Conservation (phyloP, 306 rosid species). For the Medicago ruthenica region DNA sequence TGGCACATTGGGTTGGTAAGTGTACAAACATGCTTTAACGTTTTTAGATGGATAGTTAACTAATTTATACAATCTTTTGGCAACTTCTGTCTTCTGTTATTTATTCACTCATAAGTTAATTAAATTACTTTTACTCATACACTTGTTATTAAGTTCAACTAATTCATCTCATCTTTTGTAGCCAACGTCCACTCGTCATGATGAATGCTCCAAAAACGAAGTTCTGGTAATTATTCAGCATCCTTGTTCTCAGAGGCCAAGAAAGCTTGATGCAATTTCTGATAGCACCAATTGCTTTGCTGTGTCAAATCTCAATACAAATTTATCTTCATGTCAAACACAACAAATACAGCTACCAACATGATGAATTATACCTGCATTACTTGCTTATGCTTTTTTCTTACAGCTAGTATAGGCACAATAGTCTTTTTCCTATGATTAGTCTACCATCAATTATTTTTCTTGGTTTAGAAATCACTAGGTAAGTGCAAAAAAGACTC, state of each 20-base stretch:
- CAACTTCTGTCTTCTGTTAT: neutral
- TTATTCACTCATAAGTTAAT: slow-evolving; percentile 1
- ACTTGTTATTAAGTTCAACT: slow-evolving; percentile 20
- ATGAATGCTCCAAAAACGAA: slow-evolving; percentile 58
- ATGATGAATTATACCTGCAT: slow-evolving; percentile 37
- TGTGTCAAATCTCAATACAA: slow-evolving; percentile 35
- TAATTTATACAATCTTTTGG: neutral
- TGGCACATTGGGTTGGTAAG: slow-evolving; percentile 98
- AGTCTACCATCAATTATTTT: slow-evolving; percentile 6
- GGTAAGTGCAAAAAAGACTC: neutral
- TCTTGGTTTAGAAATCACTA: slow-evolving; percentile 11
- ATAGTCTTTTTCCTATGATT: no score
- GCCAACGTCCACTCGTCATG: slow-evolving; percentile 64
- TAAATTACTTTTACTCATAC: slow-evolving; percentile 15
- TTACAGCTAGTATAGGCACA: slow-evolving; percentile 24
- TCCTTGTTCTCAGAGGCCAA: slow-evolving; percentile 59
- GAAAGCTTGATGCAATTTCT: slow-evolving; percentile 41
- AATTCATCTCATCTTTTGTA: slow-evolving; percentile 41
- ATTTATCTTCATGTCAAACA: slow-evolving; percentile 41
- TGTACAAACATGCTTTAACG: slow-evolving; percentile 24
- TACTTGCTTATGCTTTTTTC: slow-evolving; percentile 36
- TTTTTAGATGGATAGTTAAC: slow-evolving; percentile 3
- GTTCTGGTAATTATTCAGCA: slow-evolving; percentile 86
- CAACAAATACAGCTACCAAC: slow-evolving; percentile 37
- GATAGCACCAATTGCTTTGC: slow-evolving; percentile 34